phyloP scores from a whole-genome alignment of 140 eudicot species.

The Erigeron philadelphicus region DNA sequence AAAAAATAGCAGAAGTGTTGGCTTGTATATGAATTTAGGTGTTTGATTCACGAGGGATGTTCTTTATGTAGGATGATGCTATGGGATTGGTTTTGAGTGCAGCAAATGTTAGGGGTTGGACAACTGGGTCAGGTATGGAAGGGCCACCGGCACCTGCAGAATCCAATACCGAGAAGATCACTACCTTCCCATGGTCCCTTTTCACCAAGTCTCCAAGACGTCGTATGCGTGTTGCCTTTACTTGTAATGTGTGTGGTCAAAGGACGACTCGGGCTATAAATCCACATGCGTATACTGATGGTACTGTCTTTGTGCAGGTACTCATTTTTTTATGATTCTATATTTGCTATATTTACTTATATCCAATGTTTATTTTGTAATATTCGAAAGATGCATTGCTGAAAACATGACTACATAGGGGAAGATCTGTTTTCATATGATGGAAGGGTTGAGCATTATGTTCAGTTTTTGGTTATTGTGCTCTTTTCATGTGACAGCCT shows the following conservation, averaged over 20 bases:
- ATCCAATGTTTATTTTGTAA: no score
- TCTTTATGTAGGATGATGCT: slow-evolving; percentile 21
- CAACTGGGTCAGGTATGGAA: slow-evolving; percentile 22
- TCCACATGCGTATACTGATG: slow-evolving; percentile 27
- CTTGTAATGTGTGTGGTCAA: slow-evolving; percentile 26
- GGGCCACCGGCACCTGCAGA: slow-evolving; percentile 11
- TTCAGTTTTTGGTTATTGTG: no score
- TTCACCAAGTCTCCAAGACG: slow-evolving; percentile 24
- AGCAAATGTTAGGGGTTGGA: slow-evolving; percentile 27
- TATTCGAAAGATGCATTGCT: no score
- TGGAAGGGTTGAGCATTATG: no score
- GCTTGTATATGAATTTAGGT: not conserved
- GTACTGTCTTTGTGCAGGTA: slow-evolving; percentile 27
- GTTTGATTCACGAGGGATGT: not conserved
- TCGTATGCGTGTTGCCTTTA: slow-evolving; percentile 27
- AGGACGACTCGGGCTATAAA: slow-evolving; percentile 29
- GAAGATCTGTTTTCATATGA: no score
- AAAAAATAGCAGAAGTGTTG: not conserved
- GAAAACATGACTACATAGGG: no score
- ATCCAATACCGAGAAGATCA: slow-evolving; percentile 13
- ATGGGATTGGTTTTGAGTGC: slow-evolving; percentile 23
- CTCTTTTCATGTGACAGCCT: no score
- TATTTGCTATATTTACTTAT: not conserved
- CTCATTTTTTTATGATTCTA: not conserved
- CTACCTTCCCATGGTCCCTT: slow-evolving; percentile 23